Evolutionary conservation across 2,329 filamentous ascomycete species (phyloP), one percentile per base, ranked within the genome.

Genomic region (Amauroascus verrucosus): DNA sequence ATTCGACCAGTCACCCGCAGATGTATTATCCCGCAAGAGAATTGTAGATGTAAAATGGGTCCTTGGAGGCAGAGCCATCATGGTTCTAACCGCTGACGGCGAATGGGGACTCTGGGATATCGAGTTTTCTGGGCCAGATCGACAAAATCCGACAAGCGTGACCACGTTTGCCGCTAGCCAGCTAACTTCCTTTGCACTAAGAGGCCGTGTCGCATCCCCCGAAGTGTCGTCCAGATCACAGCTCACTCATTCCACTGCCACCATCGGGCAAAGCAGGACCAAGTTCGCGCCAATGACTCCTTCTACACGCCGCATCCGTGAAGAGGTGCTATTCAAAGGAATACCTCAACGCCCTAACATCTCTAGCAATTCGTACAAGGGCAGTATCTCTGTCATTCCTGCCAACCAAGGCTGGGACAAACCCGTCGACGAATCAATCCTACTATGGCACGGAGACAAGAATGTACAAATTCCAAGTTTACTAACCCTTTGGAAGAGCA

Each of bases 61-160:
- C 11, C 61, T 73, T 26, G 67, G 67, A 37, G 73, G 73, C 22
- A 67, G 67, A 53, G 70, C 70, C 9, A 63, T 75, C 22, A 67
- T 75, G 60, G 71, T 69, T 3, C 62, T 76, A 43, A 64, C 75
- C 44, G 68, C 68, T 6, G 70, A 75, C 59, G 72, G 72, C 2
- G 70, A 74, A 62, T 76, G 73, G 72, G 73, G 73, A 14, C 67
- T 76, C 11, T 76, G 73, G 73, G 72, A 75, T 64, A 61, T 74
- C 22, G 73, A 75, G 61, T 68, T 68, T n/a, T 45, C 54, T 37
- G 71, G 71, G 2, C 72, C 72, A 3, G 69, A 69, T 18, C 60
- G 71, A 40, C 65, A 66, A 48, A 65, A 65, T 32, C 67, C 71
- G 57, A 59, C 64, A 8, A 71, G 63, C 47, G 61, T 70, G 2